Base-by-base conservation (phyloP, 257 asterid genomes). In the Petunia secreta region DNA sequence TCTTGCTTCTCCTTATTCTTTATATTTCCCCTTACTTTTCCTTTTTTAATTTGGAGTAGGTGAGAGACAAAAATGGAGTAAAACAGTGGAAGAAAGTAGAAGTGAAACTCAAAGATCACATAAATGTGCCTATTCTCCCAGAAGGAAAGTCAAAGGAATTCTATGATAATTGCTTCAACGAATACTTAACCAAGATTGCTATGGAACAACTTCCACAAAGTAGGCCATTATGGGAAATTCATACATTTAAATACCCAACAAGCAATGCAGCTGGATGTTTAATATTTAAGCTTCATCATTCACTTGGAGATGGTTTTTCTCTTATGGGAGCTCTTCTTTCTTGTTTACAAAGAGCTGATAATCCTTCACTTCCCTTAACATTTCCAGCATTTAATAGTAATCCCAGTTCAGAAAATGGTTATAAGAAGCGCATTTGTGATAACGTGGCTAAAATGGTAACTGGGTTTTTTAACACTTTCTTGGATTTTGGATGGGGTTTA, bases 231-330 rank as follows among this genome's bases (percentile, higher is more conserved):
- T 87, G 90, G 90, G 89, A 87, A 65, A 79, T 87, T 41, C 90
- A 87, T 53, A 41, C 85, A n/a, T 65, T 87, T 0, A 81, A 68
- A 38, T 87, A 87, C 80, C 90, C 87, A 1, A 85, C 90, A 0
- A 87, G 73, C 16, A 77, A 83, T 25, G 86, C 90, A 52, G 85
- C 85, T 46, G 89, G 83, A 67, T 73, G 58, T 80, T 40, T 84
- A n/a, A 80, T 87, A 7, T 85, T 85, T 40, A 87, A 82, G 57
- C 87, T 87, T 65, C 89, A 87, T 10, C 90, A 87, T 66, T 78
- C 86, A 82, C 77, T 87, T 7, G 90, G 90, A 37, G 90, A 87
- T 78, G 90, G 90, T 0, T 87, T 83, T 53, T 85, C 90, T 2
- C 15, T 87, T 4, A 85, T 87, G 87, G 90, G 90, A 3, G 87